Evolutionary conservation across 140 eudicot genomes (phyloP), one percentile per base, ranked within the genome.

Genomic region (Flaveria floridana): DNA sequence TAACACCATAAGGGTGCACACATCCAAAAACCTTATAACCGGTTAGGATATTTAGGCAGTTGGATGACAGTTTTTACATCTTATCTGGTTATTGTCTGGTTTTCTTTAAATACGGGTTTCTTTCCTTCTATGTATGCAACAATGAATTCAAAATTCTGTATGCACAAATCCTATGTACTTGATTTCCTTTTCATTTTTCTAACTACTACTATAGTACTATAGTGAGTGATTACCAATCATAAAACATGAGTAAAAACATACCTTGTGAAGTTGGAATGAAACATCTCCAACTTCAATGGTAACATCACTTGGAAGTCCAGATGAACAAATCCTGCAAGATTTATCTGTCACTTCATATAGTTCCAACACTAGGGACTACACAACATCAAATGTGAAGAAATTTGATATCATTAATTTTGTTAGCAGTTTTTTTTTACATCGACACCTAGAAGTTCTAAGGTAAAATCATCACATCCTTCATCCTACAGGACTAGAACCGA

Each of bases 301-400:
- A 72, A 88, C 68, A 75, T 88, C 95, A 74, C 95, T 88, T 37
- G 95, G 95, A 71, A 88, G 91, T 67, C 95, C 95, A 72, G 91
- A 82, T 30, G 86, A 77, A 82, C 87, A 88, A 10, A 70, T 56
- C 95, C 95, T 88, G 87, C 69, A 84, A 37, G 42, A 76, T 21
- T 62, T 55, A 67, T 15, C 7, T 37, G 57, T 78, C 37, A 23
- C 34, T 48, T 58, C 15, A 41, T 8, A 21, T 61, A 51, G 18
- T 41, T 30, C 70, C 63, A 55, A 12, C 70, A 65, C 64, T 9
- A 20, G 18, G 23, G 30, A 28, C 51, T 47, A 63, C 6, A 2
- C 19, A 80, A 80, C 18, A 9, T 66, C 55, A 61, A 46, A 74
- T 19, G 68, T 2, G 15, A 41, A 42, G 8, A 63, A 71, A 20